Base-by-base conservation (phyloP, 2,329 filamentous ascomycete genomes). In the Beauveria scarabaeidicola region DNA sequence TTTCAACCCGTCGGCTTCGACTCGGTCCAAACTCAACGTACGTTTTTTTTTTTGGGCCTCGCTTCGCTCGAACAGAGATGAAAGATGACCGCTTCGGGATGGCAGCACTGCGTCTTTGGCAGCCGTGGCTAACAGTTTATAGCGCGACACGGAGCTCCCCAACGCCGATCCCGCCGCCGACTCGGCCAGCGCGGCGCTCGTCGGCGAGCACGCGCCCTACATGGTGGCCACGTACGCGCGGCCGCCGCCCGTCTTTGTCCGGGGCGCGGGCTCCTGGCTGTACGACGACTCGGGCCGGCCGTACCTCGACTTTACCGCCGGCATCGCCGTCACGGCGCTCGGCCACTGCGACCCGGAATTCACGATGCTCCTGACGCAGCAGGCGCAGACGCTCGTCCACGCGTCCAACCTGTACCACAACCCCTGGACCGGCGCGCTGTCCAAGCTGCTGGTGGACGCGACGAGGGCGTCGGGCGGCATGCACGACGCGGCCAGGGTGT, bases 341-440 rank as follows among this genome's bases (percentile, higher is more conserved):
- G 94, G 94, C 10, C 94, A 99, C 71, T 91, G 89, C 69, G 91
- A 99, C 68, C 81, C 87, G 5, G 89, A 88, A 67, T 83, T 97
- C 65, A 79, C 84, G 52, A 80, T 84, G 69, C 79, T 97, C 54
- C 78, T 97, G 63, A 81, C 86, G 11, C 83, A 96, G 66, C 91
- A 96, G 84, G 81, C 87, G 32, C 79, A 87, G 68, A 91, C 86
- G 8, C 83, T 99, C 53, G 82, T 97, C 60, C 94, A 99, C 74
- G 88, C 90, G 51, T 97, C 91, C 11, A 99, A 99, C 73, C 83
- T 99, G 21, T 99, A 97, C 81, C 89, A 97, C 76, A 99, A 97
- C 75, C 88, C 88, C 2, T 97, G 94, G 90, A 97, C 90, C 1
- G 93, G 93, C 36, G 85, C 88, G 2, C 84, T 99, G 56, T 96